Conservation (phyloP, 1,139 yeast genomes). For the Lodderomyces metapsilosis region DNA sequence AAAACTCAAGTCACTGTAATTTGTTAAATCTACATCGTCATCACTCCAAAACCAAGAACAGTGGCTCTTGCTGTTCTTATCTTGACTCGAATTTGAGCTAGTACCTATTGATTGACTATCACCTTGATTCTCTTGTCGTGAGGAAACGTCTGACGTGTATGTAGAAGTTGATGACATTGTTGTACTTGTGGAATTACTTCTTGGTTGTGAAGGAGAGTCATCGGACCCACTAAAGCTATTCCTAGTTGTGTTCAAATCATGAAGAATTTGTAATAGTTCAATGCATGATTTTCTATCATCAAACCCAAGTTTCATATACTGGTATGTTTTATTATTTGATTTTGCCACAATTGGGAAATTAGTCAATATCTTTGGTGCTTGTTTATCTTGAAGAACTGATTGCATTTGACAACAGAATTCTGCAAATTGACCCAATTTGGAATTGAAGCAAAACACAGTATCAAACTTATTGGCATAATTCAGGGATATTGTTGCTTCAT, state of each 20-base stretch:
- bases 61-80: conserved; percentile 10
- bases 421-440: conserved; percentile 23
- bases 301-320: conserved; percentile 27
- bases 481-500: conserved; percentile 17
- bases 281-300: conserved; percentile 28
- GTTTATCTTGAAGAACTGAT: too few relatives aligned
- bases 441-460: conserved; percentile 21
- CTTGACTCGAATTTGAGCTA: background rate
- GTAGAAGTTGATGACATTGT: conserved; percentile 4
- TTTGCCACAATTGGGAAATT: conserved; percentile 9
- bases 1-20: conserved; percentile 23
- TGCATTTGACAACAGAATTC: conserved; percentile 17
- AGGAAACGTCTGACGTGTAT: conserved; percentile 1
- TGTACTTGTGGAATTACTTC: conserved; percentile 3
- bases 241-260: conserved; percentile 18
- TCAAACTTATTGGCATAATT: conserved; percentile 22
- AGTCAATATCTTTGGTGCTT: conserved; percentile 17
- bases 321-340: conserved; percentile 25
- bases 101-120: background rate
- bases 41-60: conserved; percentile 42
- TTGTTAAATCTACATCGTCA: conserved; percentile 29
- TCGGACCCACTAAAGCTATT: background rate
- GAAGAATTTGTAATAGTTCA: conserved; percentile 24
- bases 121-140: background rate
- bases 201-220: background rate